These are phyloP conservation scores for Sophora flavescens DNA, from an alignment of 306 rosid species.

Conservation along the genomic window DNA sequence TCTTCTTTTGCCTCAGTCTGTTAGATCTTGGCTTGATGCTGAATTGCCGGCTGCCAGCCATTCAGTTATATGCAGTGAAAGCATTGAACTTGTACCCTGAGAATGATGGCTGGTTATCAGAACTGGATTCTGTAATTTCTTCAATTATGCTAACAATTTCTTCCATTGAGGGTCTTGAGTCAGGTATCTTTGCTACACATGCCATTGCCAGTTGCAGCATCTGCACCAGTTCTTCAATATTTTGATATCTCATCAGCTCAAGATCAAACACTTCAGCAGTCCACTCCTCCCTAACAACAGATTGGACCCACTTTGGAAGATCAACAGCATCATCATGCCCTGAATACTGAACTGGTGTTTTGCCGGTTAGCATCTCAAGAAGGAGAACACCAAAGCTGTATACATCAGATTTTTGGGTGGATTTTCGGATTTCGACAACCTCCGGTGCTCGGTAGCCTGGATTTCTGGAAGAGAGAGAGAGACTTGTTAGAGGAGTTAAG, in stretches of 20 bases:
- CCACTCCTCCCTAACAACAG: conserved; percentile 94
- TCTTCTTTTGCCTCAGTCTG: neutral
- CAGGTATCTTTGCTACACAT: conserved; percentile 80
- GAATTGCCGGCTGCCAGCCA: neutral
- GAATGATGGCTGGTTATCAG: conserved; percentile 57
- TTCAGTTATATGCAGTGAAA: conserved; percentile 44
- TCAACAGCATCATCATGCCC: conserved; percentile 76
- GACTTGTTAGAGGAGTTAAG: conserved; percentile 66
- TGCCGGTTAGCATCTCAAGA: conserved; percentile 91
- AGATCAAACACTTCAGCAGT: conserved; percentile 96
- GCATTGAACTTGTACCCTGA: conserved; percentile 53
- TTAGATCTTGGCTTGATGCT: neutral
- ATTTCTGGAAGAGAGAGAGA: conserved; percentile 59
- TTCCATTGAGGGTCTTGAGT: conserved; percentile 81
- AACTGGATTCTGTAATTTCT: conserved; percentile 62
- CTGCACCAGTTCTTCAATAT: conserved; percentile 91
- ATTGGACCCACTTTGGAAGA: conserved; percentile 94
- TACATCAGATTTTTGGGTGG: conserved; percentile 74
- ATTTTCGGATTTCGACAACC: conserved; percentile 66
- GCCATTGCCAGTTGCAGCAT: conserved; percentile 97
- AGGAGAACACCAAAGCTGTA: conserved; percentile 89
- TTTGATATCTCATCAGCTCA: conserved; percentile 73
- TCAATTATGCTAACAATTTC: conserved; percentile 81
- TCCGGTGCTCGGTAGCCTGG: conserved; percentile 85
- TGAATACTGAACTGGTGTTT: conserved; percentile 75